Evolutionary conservation across 805 yeast species (phyloP).

Genomic region (Saturnispora dispora): DNA sequence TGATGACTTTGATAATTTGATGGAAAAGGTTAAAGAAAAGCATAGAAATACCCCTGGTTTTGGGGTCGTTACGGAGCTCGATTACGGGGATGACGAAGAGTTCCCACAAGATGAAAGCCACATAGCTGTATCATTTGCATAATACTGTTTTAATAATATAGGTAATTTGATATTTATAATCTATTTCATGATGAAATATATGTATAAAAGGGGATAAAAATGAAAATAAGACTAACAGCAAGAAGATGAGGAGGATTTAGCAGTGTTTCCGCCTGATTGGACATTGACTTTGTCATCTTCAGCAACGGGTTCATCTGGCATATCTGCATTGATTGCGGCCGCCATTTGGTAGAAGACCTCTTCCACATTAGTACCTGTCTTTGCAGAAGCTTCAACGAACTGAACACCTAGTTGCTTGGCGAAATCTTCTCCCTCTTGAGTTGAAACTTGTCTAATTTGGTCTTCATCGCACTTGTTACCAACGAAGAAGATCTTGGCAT

Average conservation of each 20-base stretch:
- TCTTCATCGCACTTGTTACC: slow-evolving; percentile 94
- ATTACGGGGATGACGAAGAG: slow-evolving; percentile 29
- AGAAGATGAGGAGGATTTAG: slow-evolving; percentile 20
- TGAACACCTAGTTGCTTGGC: slow-evolving; percentile 84
- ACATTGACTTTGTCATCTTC: slow-evolving; percentile 23
- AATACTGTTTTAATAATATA: not conserved
- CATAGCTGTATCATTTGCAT: slow-evolving; percentile 9
- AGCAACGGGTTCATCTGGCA: slow-evolving; percentile 30
- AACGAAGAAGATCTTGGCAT: slow-evolving; percentile 86
- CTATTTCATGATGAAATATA: not conserved
- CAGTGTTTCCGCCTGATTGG: slow-evolving; percentile 13
- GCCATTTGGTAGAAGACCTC: slow-evolving; percentile 88
- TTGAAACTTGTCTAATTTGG: slow-evolving; percentile 75
- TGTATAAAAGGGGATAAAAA: not conserved
- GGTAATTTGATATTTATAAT: not conserved
- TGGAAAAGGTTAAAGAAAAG: slow-evolving; percentile 3
- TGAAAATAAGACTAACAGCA: slow-evolving; percentile 15
- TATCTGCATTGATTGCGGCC: slow-evolving; percentile 73
- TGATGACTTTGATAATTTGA: slow-evolving; percentile 16
- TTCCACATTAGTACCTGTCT: slow-evolving; percentile 85
- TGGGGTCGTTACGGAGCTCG: slow-evolving; percentile 13
- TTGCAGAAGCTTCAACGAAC: slow-evolving; percentile 94
- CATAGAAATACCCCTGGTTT: slow-evolving; percentile 10
- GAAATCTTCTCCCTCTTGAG: slow-evolving; percentile 83
- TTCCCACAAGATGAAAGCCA: slow-evolving; percentile 27